Base-by-base conservation (phyloP, 139 green algal species). In the Micromonas pusilla region DNA sequence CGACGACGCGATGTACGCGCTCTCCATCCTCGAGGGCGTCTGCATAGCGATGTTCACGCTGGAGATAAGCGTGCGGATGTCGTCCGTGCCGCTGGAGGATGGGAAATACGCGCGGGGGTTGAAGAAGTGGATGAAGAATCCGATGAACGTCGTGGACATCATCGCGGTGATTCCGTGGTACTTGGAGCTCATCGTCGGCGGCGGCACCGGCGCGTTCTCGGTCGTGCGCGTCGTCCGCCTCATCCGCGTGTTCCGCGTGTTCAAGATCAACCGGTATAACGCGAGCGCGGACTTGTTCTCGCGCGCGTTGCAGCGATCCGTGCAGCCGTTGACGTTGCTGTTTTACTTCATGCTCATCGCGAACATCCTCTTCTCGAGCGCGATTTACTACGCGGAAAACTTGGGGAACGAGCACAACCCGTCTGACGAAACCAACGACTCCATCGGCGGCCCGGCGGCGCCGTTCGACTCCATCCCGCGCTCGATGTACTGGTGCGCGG, bases 351-450 rank as follows among this genome's bases (percentile, higher is more conserved):
- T 70, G 2, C 3, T 72, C 57, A 66, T 84, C 32, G 80, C 73
- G 2, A 71, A 70, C n/a, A 52, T 84, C 9, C 60, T 81, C 21
- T 84, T 84, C 75, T 38, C 66, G 32, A 62, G 26, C 1, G n/a
- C 78, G 2, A 80, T 83, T n/a, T 83, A 80, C 66, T 83, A 74
- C 72, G 32, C n/a, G 21, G 79, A 83, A 37, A 52, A 66, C 25
- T 21, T 32, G 21, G 64, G 71, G n/a, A 5, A 34, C 28, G 36
- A 34, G 3, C 3, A 13, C 25, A 34, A n/a, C 37, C 23, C 23
- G 20, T 28, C 36, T 5, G 37, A 34, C n/a, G 36, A 36, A 4
- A 20, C 4, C 5, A 75, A 75, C 68, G 5, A 64, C 5, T 6
- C 3, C 23, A 30, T 6, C 37, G 13, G n/a, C 13, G 5, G 19